Evolutionary conservation across 805 yeast genomes (phyloP).

Genomic region (Cyberlindnera subsufficiens): DNA sequence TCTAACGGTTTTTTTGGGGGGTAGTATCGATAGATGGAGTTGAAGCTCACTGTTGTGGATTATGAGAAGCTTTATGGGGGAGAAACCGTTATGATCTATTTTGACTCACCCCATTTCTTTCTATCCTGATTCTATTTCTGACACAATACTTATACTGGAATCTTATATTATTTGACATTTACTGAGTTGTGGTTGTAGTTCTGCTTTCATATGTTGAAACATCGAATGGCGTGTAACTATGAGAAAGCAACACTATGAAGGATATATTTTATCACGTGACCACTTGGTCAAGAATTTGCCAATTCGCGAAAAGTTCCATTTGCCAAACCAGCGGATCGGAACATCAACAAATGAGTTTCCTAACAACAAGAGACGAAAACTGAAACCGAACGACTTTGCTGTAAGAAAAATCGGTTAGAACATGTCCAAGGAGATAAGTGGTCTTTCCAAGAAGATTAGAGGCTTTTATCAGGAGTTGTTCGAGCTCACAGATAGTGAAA

Average conservation of each 20-base stretch:
- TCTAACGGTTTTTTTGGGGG: neutral
- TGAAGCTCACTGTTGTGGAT: neutral
- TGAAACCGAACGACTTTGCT: too few species aligned
- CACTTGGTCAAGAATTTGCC: too few species aligned
- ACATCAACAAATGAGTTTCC: neutral
- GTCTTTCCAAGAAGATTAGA: slow-evolving; percentile 20
- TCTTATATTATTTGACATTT: too few species aligned
- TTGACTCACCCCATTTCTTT: neutral
- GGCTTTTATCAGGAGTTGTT: slow-evolving; percentile 33
- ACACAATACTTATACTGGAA: too few species aligned
- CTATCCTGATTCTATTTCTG: neutral
- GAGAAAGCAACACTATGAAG: too few species aligned
- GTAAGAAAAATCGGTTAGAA: neutral
- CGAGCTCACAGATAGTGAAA: slow-evolving; percentile 31
- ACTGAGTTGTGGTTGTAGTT: too few species aligned
- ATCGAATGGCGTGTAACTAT: too few species aligned
- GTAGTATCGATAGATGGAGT: neutral
- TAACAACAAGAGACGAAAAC: neutral
- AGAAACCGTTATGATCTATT: too few species aligned
- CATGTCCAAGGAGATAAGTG: slow-evolving; percentile 15
- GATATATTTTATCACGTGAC: too few species aligned
- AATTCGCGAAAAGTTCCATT: too few species aligned
- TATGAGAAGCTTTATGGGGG: neutral
- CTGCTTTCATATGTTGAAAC: too few species aligned
- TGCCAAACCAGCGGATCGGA: neutral